A percentile compares a stretch with the other conserved stretches of the same genome.
phyloP scores from a whole-genome alignment of 2,329 filamentous ascomycete genomes.

The Phialophora verrucosa region DNA sequence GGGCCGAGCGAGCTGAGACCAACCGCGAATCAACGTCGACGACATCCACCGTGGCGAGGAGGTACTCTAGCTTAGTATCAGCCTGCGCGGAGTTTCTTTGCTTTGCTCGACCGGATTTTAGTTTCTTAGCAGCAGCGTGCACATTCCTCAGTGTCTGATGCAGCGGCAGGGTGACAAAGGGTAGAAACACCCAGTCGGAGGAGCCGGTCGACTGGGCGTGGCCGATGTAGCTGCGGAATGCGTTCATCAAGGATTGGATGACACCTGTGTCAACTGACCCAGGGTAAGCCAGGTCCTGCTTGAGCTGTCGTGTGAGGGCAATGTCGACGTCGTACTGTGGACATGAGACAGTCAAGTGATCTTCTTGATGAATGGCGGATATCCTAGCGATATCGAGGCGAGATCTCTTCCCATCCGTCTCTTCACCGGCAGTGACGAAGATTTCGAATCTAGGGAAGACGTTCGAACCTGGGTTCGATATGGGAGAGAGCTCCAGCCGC shows the following conservation, averaged over 20 bases:
- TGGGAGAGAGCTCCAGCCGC: constrained; percentile 26
- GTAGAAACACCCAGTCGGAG: constrained; percentile 30
- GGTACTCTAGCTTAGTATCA: constrained; percentile 23
- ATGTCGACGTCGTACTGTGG: constrained; percentile 25
- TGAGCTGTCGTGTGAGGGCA: constrained; percentile 19
- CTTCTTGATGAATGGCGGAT: constrained; percentile 27
- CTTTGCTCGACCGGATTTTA: background rate
- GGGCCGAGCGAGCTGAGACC: constrained; percentile 7
- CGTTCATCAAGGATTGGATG: background rate
- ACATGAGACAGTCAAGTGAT: constrained; percentile 22
- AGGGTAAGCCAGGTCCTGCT: constrained; percentile 27
- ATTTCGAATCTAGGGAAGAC: constrained; percentile 27
- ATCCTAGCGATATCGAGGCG: constrained; percentile 20
- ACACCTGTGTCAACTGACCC: constrained; percentile 3
- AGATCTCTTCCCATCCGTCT: constrained; percentile 9
- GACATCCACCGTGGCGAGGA: constrained; percentile 27
- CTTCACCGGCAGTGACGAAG: constrained; percentile 18
- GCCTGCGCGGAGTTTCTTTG: background rate
- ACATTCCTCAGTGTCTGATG: constrained; percentile 8
- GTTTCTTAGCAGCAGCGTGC: background rate
- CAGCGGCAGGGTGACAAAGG: constrained; percentile 25
- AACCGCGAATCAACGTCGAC: constrained; percentile 31
- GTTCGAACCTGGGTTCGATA: constrained; percentile 5
- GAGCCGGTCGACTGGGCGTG: constrained; percentile 11
- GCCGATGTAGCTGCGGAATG: constrained; percentile 18